Base-by-base conservation (phyloP, 176 grass and related monocot genomes). In the Puccinellia tenuiflora region DNA sequence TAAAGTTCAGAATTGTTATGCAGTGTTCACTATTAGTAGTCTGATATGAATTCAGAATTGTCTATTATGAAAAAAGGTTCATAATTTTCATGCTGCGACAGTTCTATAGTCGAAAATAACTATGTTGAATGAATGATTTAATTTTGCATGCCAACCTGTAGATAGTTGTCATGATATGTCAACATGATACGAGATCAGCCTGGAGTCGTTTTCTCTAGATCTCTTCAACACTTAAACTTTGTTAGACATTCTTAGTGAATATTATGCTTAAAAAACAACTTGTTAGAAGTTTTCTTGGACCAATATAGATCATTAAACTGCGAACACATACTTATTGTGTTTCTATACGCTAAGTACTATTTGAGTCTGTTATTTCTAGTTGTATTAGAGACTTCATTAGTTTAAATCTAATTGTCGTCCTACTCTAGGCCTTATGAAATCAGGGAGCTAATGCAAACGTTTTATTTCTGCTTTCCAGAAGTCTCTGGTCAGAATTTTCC, bases 401-500 rank as follows among this genome's bases (percentile, higher is more conserved):
- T 56, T 45, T 25, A 12, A 8, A 55, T 18, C 0, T 16, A 76
- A 0, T 28, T 81, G 60, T 37, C 75, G 65, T 79, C 45, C 40
- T 64, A 73, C 34, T 75, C 68, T 75, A 57, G n/a, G 33, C 61
- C 59, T 50, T 70, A 9, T 39, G 35, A 30, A 46, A 33, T 30
- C 14, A 52, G 34, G 31, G 12, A 73, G 42, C 26, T 88, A 68
- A 74, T n/a, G 63, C 54, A 51, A 25, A 55, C 16, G 45, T 89
- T n/a, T 38, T 16, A 13, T 83, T 81, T 17, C 15, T 69, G 75
- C 68, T 76, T 14, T 62, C 9, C 92, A 98, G 95, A 98, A 81
- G 81, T 92, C 17, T 94, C 86, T 14, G 95, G 82, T 84, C 95
- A 98, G 72, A 98, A 98, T 85, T 94, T 98, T 77, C 18, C 71